Conservation (phyloP, 202 grass and related monocot genomes). For the Musa balbisiana region DNA sequence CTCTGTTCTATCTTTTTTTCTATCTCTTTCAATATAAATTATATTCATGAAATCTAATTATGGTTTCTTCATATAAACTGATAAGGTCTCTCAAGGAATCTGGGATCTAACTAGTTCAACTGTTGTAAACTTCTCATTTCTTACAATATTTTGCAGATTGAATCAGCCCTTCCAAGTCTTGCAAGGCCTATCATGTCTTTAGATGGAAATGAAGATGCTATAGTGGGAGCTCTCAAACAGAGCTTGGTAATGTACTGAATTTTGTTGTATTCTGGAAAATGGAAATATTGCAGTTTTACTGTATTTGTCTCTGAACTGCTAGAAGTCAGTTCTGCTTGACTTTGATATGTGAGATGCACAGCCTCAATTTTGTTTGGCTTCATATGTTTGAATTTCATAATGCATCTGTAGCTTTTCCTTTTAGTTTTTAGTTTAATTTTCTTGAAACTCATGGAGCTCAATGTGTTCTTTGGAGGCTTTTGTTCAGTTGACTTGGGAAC, state of each 20-base stretch:
- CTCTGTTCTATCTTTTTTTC: not conserved
- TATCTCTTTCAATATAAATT: not conserved
- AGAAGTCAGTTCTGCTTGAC: not conserved
- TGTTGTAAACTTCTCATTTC: not conserved
- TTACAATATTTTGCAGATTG: constrained; percentile 62
- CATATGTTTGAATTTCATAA: no score
- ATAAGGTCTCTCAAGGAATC: not conserved
- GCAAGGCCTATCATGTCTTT: constrained; percentile 97
- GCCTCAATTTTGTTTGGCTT: no score
- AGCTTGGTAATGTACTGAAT: constrained; percentile 61
- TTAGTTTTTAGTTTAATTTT: not conserved
- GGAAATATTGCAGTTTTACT: not conserved
- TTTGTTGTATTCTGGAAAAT: not conserved
- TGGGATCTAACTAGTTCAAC: not conserved
- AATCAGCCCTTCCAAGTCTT: constrained; percentile 86
- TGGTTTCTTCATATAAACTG: no score
- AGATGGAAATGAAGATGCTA: constrained; percentile 95
- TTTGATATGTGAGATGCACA: not conserved
- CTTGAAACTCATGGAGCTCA: not conserved
- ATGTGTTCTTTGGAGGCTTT: not conserved
- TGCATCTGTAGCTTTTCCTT: not conserved
- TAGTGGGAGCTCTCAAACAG: constrained; percentile 91
- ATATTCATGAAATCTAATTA: no score
- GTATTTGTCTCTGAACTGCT: not conserved
- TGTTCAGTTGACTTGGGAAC: not conserved